Conservation (phyloP, 2,329 filamentous ascomycete genomes). For the Colletotrichum melonis region DNA sequence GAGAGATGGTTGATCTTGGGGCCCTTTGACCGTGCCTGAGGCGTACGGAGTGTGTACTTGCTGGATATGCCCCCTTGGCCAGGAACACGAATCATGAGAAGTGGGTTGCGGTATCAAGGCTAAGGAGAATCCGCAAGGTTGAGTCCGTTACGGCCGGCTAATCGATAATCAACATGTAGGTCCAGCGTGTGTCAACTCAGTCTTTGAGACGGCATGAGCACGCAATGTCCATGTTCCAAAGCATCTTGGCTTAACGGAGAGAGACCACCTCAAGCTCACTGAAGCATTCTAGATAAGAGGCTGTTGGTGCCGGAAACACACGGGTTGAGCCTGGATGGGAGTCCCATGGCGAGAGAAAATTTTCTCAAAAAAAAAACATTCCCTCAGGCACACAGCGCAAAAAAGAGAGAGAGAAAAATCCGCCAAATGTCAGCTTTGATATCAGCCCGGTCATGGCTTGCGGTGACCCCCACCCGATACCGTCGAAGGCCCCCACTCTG, state of each 20-base stretch:
- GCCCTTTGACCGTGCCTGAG: conserved; percentile 1
- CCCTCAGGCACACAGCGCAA: conserved; percentile 28
- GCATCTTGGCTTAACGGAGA: background rate
- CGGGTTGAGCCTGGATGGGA: background rate
- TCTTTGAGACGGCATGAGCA: background rate
- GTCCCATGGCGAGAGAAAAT: conserved; percentile 14
- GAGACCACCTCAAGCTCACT: too few relatives aligned
- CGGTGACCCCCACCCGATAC: conserved; percentile 36
- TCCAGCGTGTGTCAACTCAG: background rate
- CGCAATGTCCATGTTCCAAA: background rate
- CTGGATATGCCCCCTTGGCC: conserved; percentile 13
- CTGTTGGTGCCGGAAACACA: background rate
- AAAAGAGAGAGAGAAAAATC: background rate
- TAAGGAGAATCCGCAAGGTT: conserved; percentile 15
- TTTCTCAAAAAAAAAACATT: conserved; percentile 20
- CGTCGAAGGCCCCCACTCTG: conserved; percentile 35
- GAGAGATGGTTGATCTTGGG: conserved; percentile 12
- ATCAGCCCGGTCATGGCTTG: conserved; percentile 35
- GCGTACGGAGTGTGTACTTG: background rate
- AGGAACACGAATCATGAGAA: conserved; percentile 35
- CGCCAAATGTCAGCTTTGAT: conserved; percentile 31
- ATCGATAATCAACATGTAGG: background rate
- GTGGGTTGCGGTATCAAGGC: conserved; percentile 33
- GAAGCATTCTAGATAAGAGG: background rate
- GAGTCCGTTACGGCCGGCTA: conserved; percentile 24